Conservation (phyloP, 805 yeast species). For the Wickerhamiella sergipiensis region DNA sequence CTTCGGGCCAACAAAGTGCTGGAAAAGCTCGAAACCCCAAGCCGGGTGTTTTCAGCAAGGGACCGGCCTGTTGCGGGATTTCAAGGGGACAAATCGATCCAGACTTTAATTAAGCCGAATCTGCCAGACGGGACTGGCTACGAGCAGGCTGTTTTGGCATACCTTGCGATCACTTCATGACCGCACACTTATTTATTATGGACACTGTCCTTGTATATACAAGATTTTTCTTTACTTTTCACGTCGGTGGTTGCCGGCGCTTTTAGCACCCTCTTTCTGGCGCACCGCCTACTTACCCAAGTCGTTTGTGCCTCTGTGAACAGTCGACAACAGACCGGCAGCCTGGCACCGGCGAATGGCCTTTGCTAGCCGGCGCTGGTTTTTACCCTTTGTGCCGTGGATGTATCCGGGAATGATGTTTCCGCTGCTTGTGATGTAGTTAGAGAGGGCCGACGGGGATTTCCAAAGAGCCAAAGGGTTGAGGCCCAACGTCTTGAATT, state of each 20-base stretch:
- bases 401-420: constrained; percentile 59
- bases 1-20: not conserved
- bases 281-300: not conserved
- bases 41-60: not conserved
- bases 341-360: constrained; percentile 73
- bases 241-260: too few species aligned
- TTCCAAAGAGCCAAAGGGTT: constrained; percentile 61
- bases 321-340: constrained; percentile 63
- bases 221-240: too few species aligned
- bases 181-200: too few species aligned
- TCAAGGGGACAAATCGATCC: not conserved
- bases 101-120: not conserved
- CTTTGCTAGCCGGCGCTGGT: constrained; percentile 57
- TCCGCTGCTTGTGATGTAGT: constrained; percentile 58
- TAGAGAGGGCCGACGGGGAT: constrained; percentile 55
- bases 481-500: constrained; percentile 13
- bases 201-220: not conserved
- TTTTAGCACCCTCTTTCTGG: too few species aligned
- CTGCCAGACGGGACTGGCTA: not conserved
- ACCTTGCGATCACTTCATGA: not conserved
- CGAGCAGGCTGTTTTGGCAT: not conserved
- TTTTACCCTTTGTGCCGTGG: constrained; percentile 50
- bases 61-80: not conserved
- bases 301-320: constrained; percentile 29
- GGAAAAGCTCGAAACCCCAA: not conserved